These are phyloP conservation scores for Penicillium lividum DNA, from an alignment of 495 filamentous ascomycete species.

Conservation along the genomic window DNA sequence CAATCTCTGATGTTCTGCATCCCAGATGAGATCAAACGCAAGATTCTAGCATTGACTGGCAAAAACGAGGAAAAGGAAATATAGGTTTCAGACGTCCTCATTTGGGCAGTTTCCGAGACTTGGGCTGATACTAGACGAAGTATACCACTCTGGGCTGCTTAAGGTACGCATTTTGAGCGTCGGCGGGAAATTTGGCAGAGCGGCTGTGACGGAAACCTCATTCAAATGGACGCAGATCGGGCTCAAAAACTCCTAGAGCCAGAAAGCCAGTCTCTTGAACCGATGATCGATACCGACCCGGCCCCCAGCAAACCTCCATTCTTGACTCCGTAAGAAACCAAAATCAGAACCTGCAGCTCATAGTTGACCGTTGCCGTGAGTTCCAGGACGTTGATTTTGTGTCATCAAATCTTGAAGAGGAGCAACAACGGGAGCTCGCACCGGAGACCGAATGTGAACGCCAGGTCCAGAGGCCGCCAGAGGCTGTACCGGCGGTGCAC, in stretches of 20 bases:
- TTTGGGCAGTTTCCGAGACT: slow-evolving; percentile 57
- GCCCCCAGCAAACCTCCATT: too few species aligned
- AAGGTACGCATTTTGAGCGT: neutral
- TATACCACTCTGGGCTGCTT: neutral
- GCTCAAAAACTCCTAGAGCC: neutral
- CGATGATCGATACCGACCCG: neutral
- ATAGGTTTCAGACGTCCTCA: slow-evolving; percentile 52
- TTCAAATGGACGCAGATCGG: too few species aligned
- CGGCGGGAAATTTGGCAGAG: neutral
- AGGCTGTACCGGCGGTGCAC: slow-evolving; percentile 39
- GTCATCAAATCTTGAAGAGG: slow-evolving; percentile 56
- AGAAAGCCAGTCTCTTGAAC: neutral
- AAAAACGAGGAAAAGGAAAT: slow-evolving; percentile 14
- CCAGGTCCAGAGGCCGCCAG: slow-evolving; percentile 51
- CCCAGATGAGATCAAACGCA: slow-evolving; percentile 48
- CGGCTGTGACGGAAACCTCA: neutral
- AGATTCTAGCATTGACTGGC: slow-evolving; percentile 40
- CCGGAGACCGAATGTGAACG: slow-evolving; percentile 63
- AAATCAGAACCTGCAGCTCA: slow-evolving; percentile 52
- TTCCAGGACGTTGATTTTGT: slow-evolving; percentile 39
- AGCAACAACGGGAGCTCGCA: slow-evolving; percentile 69
- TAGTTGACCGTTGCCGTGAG: slow-evolving; percentile 41
- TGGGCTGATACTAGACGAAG: neutral
- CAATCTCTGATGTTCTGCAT: slow-evolving; percentile 63
- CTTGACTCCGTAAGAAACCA: too few species aligned